phyloP scores from a whole-genome alignment of 2,329 filamentous ascomycete genomes.

The Lachnellula subtilissima region DNA sequence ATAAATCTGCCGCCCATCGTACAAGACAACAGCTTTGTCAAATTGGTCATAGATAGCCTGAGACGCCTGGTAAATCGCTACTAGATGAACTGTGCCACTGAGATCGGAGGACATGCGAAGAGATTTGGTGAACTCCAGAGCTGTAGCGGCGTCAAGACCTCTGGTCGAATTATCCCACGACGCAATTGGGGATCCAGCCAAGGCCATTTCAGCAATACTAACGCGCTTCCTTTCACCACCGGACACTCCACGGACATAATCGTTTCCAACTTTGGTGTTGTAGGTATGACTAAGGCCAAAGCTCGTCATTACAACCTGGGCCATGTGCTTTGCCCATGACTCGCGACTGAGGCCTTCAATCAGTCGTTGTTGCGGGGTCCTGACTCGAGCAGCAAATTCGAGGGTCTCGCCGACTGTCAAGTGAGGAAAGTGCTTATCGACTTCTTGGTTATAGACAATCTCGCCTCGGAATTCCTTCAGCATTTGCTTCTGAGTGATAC shows the following conservation, averaged over 20 bases:
- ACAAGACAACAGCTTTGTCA: constrained; percentile 64
- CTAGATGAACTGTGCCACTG: constrained; percentile 54
- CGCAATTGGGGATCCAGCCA: constrained; percentile 45
- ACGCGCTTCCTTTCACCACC: constrained; percentile 76
- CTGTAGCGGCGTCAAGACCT: constrained; percentile 70
- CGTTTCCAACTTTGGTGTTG: constrained; percentile 70
- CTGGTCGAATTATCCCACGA: constrained; percentile 45
- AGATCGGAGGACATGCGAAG: constrained; percentile 63
- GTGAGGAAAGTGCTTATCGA: constrained; percentile 70
- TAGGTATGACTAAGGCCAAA: constrained; percentile 70
- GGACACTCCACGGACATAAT: constrained; percentile 64
- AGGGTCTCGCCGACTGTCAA: constrained; percentile 71
- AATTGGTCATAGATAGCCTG: constrained; percentile 66
- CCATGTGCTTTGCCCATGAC: constrained; percentile 40
- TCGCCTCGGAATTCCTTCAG: constrained; percentile 58
- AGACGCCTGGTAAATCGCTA: constrained; percentile 70
- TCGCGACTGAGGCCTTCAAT: constrained; percentile 54
- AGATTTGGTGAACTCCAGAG: constrained; percentile 66
- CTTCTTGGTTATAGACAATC: constrained; percentile 71
- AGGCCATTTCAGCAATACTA: constrained; percentile 71
- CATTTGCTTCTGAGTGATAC: constrained; percentile 44
- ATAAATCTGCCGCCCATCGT: constrained; percentile 68
- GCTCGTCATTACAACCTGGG: constrained; percentile 62
- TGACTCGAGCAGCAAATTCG: constrained; percentile 64
- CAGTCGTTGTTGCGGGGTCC: constrained; percentile 55